Base-by-base conservation (phyloP, 805 yeast species). In the Teunomyces pallodes region DNA sequence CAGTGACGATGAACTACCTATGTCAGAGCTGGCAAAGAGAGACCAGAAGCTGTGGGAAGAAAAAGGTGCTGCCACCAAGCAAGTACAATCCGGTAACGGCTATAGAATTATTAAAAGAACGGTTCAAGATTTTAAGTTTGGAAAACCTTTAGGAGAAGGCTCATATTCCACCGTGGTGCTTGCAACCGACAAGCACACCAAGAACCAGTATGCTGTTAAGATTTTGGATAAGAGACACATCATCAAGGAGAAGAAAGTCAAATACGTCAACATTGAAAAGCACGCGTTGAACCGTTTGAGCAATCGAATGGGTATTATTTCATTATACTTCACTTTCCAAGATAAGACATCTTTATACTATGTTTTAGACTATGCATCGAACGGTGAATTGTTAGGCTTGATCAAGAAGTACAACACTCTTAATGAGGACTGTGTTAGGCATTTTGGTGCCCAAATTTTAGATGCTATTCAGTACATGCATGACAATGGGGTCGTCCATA, bases 191-290 rank as follows among this genome's bases (percentile, higher is more conserved):
- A 49, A 77, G 71, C 61, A 70, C 76, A 46, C 82, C 74, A 40
- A 78, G 64, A 65, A 74, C 61, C 66, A 81, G 68, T 87, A 83
- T 62, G 96, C 96, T 1, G 84, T 87, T 9, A 87, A 87, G 61
- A 80, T 87, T 3, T 67, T 87, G 47, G 90, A 84, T 62, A 87
- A 87, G 61, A 76, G 86, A 48, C 92, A 87, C 60, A 81, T 87
- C 43, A 86, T 87, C 46, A 83, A 81, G 54, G 95, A 87, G 60
- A 87, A 87, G 64, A 87, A 87, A 59, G 94, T 87, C 29, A 87
- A 87, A 60, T 87, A 87, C 62, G 95, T 87, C 43, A 87, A 86
- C 60, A 85, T 87, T 46, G 96, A 87, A 60, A 87, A 87, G 59
- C 85, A 84, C 60, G 87, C 96, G 0, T 72, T 87, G 55, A 87